These are phyloP conservation scores for Acanthamoeba royreba DNA, from an alignment of 208 protist genomes.

Conservation along the genomic window DNA sequence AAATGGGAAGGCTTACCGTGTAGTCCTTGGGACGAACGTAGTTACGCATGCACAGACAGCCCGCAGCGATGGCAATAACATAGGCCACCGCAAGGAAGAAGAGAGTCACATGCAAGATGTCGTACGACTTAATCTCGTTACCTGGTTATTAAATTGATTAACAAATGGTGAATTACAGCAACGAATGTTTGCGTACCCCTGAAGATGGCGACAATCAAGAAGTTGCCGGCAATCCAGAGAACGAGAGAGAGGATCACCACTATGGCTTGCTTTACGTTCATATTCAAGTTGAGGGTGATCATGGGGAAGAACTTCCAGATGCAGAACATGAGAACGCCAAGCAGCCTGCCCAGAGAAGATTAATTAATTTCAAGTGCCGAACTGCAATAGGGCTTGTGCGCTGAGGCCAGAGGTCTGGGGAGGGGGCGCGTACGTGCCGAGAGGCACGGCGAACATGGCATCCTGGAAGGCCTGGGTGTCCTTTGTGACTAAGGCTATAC, in stretches of 20 bases:
- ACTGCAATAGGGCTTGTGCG: neutral
- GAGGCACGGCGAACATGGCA: neutral
- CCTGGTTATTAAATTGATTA: neutral
- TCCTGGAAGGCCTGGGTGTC: neutral
- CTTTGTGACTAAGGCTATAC: neutral
- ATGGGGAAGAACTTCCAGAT: constrained; percentile 5
- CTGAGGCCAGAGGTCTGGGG: neutral
- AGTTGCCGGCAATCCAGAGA: neutral
- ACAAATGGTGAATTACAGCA: neutral
- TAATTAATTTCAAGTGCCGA: neutral
- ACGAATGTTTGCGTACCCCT: neutral
- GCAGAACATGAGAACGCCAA: neutral
- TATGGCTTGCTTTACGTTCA: neutral
- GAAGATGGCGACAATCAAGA: neutral
- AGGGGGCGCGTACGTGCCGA: neutral
- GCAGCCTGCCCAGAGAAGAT: neutral
- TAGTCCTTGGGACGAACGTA: neutral
- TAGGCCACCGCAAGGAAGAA: neutral
- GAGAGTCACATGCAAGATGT: neutral
- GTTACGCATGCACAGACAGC: neutral
- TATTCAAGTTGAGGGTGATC: neutral
- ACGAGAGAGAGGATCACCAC: neutral
- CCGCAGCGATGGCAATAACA: neutral
- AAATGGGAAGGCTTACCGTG: neutral
- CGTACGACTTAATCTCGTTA: neutral